Percentiles rank a stretch among this genome's conserved stretches.
Evolutionary conservation across 2,329 filamentous ascomycete species (phyloP).

Genomic region (Pseudopyricularia cyperi): DNA sequence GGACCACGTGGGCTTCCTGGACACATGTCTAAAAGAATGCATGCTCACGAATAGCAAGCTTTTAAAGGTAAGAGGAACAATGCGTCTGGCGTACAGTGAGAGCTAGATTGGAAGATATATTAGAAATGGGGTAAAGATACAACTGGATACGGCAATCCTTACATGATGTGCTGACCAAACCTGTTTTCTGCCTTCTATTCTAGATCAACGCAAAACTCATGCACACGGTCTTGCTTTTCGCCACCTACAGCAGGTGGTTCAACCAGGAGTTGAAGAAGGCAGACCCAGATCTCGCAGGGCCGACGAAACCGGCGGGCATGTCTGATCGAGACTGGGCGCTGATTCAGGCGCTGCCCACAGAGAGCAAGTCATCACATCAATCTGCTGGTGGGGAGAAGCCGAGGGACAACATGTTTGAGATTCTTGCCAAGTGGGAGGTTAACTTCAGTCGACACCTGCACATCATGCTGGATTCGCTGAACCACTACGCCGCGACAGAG

Average conservation of each 20-base stretch:
- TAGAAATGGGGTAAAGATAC: neutral
- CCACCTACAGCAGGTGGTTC: constrained; percentile 76
- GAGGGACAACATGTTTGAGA: constrained; percentile 53
- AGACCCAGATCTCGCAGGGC: constrained; percentile 61
- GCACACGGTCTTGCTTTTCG: constrained; percentile 90
- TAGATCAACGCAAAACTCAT: constrained; percentile 96
- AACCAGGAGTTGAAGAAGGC: constrained; percentile 72
- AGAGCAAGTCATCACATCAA: constrained; percentile 20
- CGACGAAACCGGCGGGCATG: constrained; percentile 44
- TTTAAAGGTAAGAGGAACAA: constrained; percentile 49
- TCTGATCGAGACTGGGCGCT: constrained; percentile 46
- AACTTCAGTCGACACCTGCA: constrained; percentile 89
- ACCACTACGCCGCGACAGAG: constrained; percentile 95
- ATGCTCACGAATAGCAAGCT: constrained; percentile 97
- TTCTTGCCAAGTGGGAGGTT: constrained; percentile 80
- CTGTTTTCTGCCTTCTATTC: neutral
- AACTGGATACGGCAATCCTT: neutral
- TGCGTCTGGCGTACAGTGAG: neutral
- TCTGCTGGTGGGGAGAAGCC: constrained; percentile 19
- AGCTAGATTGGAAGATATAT: neutral
- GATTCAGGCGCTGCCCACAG: constrained; percentile 36
- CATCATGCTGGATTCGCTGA: constrained; percentile 86
- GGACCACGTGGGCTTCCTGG: constrained; percentile 94
- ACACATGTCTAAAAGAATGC: constrained; percentile 96
- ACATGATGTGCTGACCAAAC: neutral